Percentiles rank a stretch among this genome's conserved stretches.
Conservation (phyloP, 345 rosid genomes). For the Mallotus nudiflorus region DNA sequence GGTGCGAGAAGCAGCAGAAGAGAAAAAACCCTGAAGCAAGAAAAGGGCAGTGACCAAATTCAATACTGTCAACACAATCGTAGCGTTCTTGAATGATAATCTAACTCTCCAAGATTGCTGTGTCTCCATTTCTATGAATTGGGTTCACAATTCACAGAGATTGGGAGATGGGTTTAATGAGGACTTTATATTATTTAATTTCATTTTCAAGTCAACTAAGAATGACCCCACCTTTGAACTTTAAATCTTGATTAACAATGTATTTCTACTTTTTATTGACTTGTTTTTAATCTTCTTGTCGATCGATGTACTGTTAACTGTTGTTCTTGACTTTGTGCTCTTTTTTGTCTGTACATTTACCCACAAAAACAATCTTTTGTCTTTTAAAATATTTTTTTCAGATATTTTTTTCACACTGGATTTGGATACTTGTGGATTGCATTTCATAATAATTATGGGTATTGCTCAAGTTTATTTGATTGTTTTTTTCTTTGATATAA, state of each 20-base stretch:
- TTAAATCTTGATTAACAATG: background rate
- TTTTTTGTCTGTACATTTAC: too few species aligned
- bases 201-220: background rate
- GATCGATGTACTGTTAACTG: too few species aligned
- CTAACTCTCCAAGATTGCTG: conserved; percentile 60
- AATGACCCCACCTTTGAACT: background rate
- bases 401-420: too few species aligned
- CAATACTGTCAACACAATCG: conserved; percentile 56
- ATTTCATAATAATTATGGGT: too few species aligned
- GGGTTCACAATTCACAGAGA: background rate
- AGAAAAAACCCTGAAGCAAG: conserved; percentile 62
- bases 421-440: too few species aligned
- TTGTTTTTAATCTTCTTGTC: background rate
- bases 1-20: conserved; percentile 43
- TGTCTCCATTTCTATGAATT: conserved; percentile 35
- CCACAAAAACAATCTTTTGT: too few species aligned
- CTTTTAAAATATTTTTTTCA: too few species aligned
- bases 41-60: conserved; percentile 54
- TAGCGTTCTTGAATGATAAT: conserved; percentile 78
- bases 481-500: too few species aligned
- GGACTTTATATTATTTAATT: background rate
- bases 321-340: too few species aligned
- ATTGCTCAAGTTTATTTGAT: too few species aligned
- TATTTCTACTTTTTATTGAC: background rate
- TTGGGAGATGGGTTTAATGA: background rate